Percentiles rank a stretch among this genome's conserved stretches.
phyloP scores from a whole-genome alignment of 345 rosid species.

The Melastoma malabathricum region DNA sequence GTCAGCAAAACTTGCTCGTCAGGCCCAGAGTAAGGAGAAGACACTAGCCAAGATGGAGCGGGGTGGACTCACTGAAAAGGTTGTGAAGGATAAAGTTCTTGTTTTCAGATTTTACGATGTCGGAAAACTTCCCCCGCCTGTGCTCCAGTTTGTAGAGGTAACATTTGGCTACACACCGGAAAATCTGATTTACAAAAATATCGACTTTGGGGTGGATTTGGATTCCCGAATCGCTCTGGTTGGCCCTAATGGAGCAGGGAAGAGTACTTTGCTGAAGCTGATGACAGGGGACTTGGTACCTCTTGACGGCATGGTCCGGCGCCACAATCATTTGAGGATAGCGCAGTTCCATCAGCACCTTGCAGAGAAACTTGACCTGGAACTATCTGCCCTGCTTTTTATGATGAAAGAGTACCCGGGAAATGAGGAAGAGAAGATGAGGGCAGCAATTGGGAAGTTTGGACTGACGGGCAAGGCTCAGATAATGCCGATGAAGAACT shows the following conservation, averaged over 20 bases:
- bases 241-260: constrained; percentile 98
- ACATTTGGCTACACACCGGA: constrained; percentile 86
- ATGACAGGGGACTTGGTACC: constrained; percentile 91
- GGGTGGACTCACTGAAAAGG: constrained; percentile 93
- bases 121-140: constrained; percentile 98
- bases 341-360: constrained; percentile 95
- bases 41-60: constrained; percentile 99
- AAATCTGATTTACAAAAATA: constrained; percentile 59
- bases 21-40: constrained; percentile 98
- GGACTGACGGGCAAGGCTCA: constrained; percentile 95
- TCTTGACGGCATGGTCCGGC: constrained; percentile 87
- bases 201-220: constrained; percentile 92
- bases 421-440: constrained; percentile 91
- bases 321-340: constrained; percentile 90
- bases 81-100: constrained; percentile 56
- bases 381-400: constrained; percentile 63
- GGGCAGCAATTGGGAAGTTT: constrained; percentile 79
- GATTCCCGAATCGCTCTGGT: constrained; percentile 93
- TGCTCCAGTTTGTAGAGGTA: constrained; percentile 93
- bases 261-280: constrained; percentile 90
- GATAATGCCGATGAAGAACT: constrained; percentile 90
- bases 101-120: constrained; percentile 86
- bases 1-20: constrained; percentile 97
- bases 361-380: constrained; percentile 88
- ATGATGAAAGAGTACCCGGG: constrained; percentile 91